Base-by-base conservation (phyloP, 306 rosid genomes). In the Dryas drummondii region DNA sequence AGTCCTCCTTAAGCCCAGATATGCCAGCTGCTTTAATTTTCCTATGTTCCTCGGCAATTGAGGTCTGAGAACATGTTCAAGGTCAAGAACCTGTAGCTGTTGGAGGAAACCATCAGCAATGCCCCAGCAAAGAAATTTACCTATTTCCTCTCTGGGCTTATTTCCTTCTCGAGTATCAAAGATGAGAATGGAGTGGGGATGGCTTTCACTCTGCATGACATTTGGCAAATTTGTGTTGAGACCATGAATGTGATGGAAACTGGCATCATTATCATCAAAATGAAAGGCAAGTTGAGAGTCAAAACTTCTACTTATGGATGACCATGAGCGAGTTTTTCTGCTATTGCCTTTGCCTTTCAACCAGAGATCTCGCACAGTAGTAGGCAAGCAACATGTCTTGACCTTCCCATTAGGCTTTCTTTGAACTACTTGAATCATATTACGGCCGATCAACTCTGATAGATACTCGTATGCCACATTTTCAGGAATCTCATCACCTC, bases 1-100 rank as follows among this genome's bases (percentile, higher is more conserved):
- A 66, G 84, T 81, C 78, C 75, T n/a, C 65, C 81, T 76, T 6
- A 76, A 41, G 9, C 84, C 75, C 7, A 76, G 54, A 66, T 76
- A 81, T 12, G 49, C 59, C 17, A 81, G 50, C 42, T 50, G 11
- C 12, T 48, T 68, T 22, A 81, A 26, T 0, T 56, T 67, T 48
- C 74, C 81, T 1, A 81, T 46, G 12, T 3, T 37, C 0, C 15
- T 6, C 0, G 81, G 78, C 59, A 81, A 65, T 6, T 48, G 19
- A 10, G 81, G 84, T 44, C 26, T 76, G 44, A 47, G 71, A 32
- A 71, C 74, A 47, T 56, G 8, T 72, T 81, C 78, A 42, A 81
- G 84, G 45, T 81, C 84, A 56, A 81, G 81, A 19, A 71, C 70
- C 9, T 3, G 61, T 12, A 76, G 53, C 12, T 42, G 45, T 2